A percentile compares a stretch with the other conserved stretches of the same genome.
These are phyloP conservation scores for Setaria italica DNA, from an alignment of 202 grass and related monocot species.

Conservation along the genomic window DNA sequence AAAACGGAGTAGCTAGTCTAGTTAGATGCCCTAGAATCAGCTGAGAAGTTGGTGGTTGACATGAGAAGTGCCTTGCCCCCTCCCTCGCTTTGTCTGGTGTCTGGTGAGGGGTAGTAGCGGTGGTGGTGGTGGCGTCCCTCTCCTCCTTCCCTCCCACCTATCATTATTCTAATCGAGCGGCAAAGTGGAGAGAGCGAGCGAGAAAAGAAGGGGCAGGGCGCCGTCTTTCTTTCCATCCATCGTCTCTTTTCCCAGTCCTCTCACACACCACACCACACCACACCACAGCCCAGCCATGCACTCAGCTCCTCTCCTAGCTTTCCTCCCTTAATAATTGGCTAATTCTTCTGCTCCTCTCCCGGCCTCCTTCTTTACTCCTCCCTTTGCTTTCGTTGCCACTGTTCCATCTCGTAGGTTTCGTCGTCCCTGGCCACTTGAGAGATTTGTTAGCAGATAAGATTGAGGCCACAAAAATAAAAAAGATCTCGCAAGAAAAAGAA, in stretches of 20 bases:
- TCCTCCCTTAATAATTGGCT: slow-evolving; percentile 45
- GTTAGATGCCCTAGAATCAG: slow-evolving; percentile 50
- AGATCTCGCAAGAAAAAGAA: slow-evolving; percentile 57
- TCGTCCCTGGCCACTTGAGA: slow-evolving; percentile 36
- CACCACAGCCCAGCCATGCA: slow-evolving; percentile 30
- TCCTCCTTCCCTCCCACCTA: slow-evolving; percentile 32
- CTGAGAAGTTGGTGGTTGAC: slow-evolving; percentile 55
- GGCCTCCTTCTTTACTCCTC: slow-evolving; percentile 3
- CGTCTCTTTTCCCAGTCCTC: slow-evolving; percentile 9
- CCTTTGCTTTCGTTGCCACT: slow-evolving; percentile 53
- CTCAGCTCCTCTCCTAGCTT: slow-evolving; percentile 13
- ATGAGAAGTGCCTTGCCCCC: slow-evolving; percentile 37
- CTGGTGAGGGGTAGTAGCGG: slow-evolving; percentile 49
- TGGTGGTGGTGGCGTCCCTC: slow-evolving; percentile 35
- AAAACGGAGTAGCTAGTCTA: slow-evolving; percentile 9
- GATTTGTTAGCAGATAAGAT: slow-evolving; percentile 53
- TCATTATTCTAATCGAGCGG: slow-evolving; percentile 53
- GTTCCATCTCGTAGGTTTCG: slow-evolving; percentile 65
- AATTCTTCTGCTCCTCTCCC: slow-evolving; percentile 20
- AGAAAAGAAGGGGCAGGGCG: slow-evolving; percentile 42
- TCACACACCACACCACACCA: background rate
- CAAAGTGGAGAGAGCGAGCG: slow-evolving; percentile 45
- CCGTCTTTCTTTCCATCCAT: slow-evolving; percentile 43
- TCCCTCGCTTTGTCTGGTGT: background rate
- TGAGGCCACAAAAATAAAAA: slow-evolving; percentile 38